Evolutionary conservation across 306 rosid genomes (phyloP).

Genomic region (Acacia crassicarpa): DNA sequence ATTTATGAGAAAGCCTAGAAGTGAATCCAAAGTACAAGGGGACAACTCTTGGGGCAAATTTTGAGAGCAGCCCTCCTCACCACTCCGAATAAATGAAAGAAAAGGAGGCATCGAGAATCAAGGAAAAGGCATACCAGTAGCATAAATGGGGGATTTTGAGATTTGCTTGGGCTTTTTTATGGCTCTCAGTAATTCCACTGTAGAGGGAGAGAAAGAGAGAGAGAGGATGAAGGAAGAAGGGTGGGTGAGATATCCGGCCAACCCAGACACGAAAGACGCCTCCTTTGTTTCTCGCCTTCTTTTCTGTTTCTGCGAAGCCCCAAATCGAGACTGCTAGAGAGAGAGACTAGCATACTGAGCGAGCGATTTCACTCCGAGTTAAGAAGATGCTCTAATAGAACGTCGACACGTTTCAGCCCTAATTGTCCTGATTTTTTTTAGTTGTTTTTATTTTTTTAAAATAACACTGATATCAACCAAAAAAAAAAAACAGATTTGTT

Average conservation of each 20-base stretch:
- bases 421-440: neutral
- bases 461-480: too few species aligned
- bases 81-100: conserved; percentile 4
- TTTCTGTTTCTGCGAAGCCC: conserved; percentile 16
- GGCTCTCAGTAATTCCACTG: conserved; percentile 24
- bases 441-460: too few species aligned
- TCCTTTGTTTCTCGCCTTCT: conserved; percentile 2
- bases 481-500: too few species aligned
- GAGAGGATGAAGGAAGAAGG: neutral
- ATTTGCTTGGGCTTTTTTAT: conserved; percentile 42
- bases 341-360: neutral
- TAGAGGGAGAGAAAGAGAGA: neutral
- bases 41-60: neutral
- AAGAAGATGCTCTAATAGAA: neutral
- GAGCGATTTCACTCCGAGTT: conserved; percentile 1
- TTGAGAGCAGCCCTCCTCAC: conserved; percentile 12
- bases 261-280: neutral
- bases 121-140: conserved; percentile 40
- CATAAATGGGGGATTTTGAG: conserved; percentile 35
- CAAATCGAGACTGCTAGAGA: conserved; percentile 6
- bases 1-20: conserved; percentile 26
- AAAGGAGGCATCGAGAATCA: conserved; percentile 35
- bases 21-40: conserved; percentile 35
- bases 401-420: conserved; percentile 28
- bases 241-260: conserved; percentile 11